Base-by-base conservation (phyloP, 441 rosid species). In the Viola pubescens region DNA sequence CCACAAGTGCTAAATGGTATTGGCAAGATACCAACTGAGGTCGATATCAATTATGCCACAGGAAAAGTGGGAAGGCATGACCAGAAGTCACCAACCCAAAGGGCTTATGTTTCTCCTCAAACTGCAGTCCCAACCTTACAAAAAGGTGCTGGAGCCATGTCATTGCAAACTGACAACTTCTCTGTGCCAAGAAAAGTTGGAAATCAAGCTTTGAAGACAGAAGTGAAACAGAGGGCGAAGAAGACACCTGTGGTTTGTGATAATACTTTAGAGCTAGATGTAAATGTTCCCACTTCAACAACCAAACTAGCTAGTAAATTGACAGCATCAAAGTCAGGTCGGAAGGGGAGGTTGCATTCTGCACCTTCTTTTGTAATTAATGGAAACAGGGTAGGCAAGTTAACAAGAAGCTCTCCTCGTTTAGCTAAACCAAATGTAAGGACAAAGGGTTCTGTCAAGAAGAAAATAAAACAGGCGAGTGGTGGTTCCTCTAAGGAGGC, bases 381-480 rank as follows among this genome's bases (percentile, higher is more conserved):
- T 63, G 77, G 79, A 55, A 74, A 66, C 52, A 76, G 75, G 44
- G 80, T 68, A 61, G 73, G 73, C 64, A 88, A 80, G 76, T 62
- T 83, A 7, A 69, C 81, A 44, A 86, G 81, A 74, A 79, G 65
- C 59, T 66, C 59, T 10, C 78, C 91, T n/a, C 86, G 90, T 50
- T 57, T 75, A 16, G 81, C 76, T 58, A 88, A 85, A 70, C 78
- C 79, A n/a, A 74, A 70, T 63, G 63, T 80, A 46, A 82, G 81
- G 79, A 81, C 64, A 75, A 92, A 80, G 77, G 73, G 63, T 68
- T 62, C 76, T 52, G 46, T 70, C 41, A 87, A 84, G 79, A 92
- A 82, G 86, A 87, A 84, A 79, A 59, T 55, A 26, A 86, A 82
- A 73, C 83, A 72, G 61, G 82, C 75, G 63, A 45, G 75, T 51